Evolutionary conservation across 2,329 filamentous ascomycete genomes (phyloP).

Genomic region (Byssochlamys sp.): DNA sequence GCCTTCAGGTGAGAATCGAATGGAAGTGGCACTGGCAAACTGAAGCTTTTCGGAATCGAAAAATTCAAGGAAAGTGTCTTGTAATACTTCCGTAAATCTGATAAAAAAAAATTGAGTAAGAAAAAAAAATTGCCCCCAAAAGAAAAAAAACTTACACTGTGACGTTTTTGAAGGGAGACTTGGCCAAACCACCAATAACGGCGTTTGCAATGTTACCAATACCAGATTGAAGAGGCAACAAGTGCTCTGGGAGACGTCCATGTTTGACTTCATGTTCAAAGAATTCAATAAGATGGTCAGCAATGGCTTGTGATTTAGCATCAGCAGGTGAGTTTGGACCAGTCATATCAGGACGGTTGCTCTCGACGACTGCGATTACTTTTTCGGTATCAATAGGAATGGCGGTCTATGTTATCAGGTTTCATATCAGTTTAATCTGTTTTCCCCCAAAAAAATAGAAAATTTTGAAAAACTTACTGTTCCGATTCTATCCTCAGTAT

Average conservation of each 20-base stretch:
- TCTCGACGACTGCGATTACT: constrained; percentile 75
- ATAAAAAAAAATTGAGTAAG: too few species aligned
- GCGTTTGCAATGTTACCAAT: constrained; percentile 92
- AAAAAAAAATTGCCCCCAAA: too few species aligned
- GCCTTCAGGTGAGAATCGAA: constrained; percentile 81
- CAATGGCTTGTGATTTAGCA: constrained; percentile 61
- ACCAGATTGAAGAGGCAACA: constrained; percentile 74
- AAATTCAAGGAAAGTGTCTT: constrained; percentile 85
- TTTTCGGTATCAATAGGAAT: constrained; percentile 78
- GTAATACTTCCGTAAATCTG: constrained; percentile 86
- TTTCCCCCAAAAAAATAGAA: too few species aligned
- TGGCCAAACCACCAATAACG: constrained; percentile 71
- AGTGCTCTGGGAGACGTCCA: constrained; percentile 64
- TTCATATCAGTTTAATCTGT: too few species aligned
- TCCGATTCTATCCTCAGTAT: constrained; percentile 76
- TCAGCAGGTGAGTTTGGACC: constrained; percentile 68
- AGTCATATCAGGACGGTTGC: constrained; percentile 70
- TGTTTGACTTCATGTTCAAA: constrained; percentile 74
- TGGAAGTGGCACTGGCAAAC: constrained; percentile 81
- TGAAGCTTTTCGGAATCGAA: constrained; percentile 81
- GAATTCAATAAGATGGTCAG: constrained; percentile 70
- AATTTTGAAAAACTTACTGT: too few species aligned
- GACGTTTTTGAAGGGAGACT: constrained; percentile 72
- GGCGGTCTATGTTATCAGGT: too few species aligned
- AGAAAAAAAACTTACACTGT: too few species aligned